Conservation (phyloP, 2,329 filamentous ascomycete genomes). For the Cladosporium velox region DNA sequence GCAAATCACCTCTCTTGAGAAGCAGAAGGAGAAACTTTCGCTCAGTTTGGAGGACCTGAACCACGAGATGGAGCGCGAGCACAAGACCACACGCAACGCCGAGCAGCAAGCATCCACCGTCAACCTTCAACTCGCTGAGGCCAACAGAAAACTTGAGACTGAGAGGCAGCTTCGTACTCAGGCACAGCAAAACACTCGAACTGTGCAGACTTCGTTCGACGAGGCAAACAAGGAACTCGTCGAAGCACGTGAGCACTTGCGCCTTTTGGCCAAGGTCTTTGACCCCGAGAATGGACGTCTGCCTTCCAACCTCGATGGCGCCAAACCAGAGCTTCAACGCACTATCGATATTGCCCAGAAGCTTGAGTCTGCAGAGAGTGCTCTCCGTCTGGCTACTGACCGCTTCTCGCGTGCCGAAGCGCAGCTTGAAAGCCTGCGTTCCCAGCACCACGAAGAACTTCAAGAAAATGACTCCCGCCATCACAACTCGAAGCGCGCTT, state of each 20-base stretch:
- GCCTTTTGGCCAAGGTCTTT: conserved; percentile 81
- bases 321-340: conserved; percentile 67
- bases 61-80: conserved; percentile 86
- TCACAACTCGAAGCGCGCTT: conserved; percentile 67
- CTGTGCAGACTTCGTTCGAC: conserved; percentile 77
- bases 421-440: conserved; percentile 76
- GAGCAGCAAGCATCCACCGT: conserved; percentile 83
- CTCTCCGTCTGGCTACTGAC: conserved; percentile 79
- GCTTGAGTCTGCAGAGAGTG: conserved; percentile 85
- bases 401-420: conserved; percentile 79
- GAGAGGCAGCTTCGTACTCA: conserved; percentile 83
- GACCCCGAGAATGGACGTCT: conserved; percentile 62
- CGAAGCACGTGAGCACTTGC: conserved; percentile 76
- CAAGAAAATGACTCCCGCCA: conserved; percentile 64
- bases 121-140: conserved; percentile 81
- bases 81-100: conserved; percentile 84
- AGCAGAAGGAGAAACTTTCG: conserved; percentile 90
- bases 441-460: conserved; percentile 70
- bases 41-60: conserved; percentile 88
- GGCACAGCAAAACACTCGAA: conserved; percentile 80
- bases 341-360: conserved; percentile 79
- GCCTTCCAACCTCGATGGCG: conserved; percentile 62
- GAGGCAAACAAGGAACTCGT: conserved; percentile 77
- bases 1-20: conserved; percentile 79
- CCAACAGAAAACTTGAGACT: conserved; percentile 85